These are phyloP conservation scores for Synchytrium microbalum DNA, from an alignment of 371 early-diverging fungal species.

Conservation along the genomic window DNA sequence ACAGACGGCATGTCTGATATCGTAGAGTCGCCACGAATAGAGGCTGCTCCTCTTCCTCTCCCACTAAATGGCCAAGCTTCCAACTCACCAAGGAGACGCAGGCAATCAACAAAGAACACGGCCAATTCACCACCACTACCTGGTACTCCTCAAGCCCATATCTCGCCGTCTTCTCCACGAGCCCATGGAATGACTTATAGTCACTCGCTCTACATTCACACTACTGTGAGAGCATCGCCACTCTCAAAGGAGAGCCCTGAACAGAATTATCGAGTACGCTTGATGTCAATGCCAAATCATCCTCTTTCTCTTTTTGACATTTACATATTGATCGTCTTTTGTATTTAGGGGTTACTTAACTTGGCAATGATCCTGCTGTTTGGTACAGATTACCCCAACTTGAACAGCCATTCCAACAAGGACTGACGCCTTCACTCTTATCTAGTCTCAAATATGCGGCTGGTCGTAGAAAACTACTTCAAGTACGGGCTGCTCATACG, in stretches of 20 bases:
- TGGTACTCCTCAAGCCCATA: no score
- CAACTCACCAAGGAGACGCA: no score
- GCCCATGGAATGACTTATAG: neutral
- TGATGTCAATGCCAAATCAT: no score
- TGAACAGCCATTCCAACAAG: neutral
- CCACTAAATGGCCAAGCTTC: no score
- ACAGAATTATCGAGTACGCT: conserved; percentile 54
- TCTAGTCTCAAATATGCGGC: conserved; percentile 65
- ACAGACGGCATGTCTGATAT: no score
- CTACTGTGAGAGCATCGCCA: neutral
- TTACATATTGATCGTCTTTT: neutral
- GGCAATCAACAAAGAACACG: no score
- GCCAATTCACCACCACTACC: no score
- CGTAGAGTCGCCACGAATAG: no score
- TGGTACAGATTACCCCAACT: neutral
- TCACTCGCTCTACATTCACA: neutral
- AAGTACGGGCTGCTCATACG: conserved; percentile 78
- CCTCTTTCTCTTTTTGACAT: no score
- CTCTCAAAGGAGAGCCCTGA: conserved; percentile 34
- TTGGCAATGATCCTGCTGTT: conserved; percentile 60
- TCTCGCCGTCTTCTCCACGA: no score
- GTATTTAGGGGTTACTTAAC: conserved; percentile 21
- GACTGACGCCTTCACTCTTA: neutral
- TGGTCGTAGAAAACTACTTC: conserved; percentile 78
- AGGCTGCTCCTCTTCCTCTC: no score